A percentile compares a stretch with the other conserved stretches of the same genome.
phyloP scores from a whole-genome alignment of 2,329 filamentous ascomycete species.

The Penicillium aurantiogriseum region DNA sequence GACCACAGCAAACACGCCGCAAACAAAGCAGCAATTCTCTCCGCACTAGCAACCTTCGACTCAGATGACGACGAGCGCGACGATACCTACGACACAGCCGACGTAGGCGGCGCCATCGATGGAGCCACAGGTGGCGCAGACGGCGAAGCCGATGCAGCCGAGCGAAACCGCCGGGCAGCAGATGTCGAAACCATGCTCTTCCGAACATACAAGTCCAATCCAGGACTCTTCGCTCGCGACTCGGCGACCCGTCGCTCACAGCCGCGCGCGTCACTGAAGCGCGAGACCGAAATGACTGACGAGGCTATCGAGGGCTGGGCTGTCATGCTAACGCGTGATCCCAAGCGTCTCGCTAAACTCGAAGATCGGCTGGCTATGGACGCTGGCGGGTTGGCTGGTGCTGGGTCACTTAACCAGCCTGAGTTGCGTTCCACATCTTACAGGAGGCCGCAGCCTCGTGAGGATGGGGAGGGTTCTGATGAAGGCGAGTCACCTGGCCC shows the following conservation, averaged over 20 bases:
- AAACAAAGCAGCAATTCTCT: constrained; percentile 81
- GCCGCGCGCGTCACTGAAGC: constrained; percentile 63
- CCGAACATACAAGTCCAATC: constrained; percentile 64
- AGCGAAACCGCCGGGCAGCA: constrained; percentile 43
- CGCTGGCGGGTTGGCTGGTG: constrained; percentile 47
- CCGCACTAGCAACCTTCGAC: constrained; percentile 85
- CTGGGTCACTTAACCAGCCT: constrained; percentile 52
- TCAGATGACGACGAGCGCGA: constrained; percentile 94
- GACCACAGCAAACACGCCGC: constrained; percentile 62
- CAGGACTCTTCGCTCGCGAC: constrained; percentile 69
- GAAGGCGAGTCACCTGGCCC: constrained; percentile 41
- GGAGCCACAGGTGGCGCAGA: constrained; percentile 48
- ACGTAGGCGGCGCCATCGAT: constrained; percentile 87
- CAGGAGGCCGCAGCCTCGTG: constrained; percentile 38
- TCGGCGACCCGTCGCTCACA: constrained; percentile 65
- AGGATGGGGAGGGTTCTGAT: constrained; percentile 49
- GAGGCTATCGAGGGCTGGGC: constrained; percentile 94
- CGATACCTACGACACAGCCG: constrained; percentile 90
- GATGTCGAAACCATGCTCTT: constrained; percentile 69
- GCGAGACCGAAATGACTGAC: constrained; percentile 84
- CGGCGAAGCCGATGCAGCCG: constrained; percentile 54
- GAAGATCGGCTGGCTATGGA: constrained; percentile 69
- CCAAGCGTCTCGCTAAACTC: constrained; percentile 65
- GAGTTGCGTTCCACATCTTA: constrained; percentile 67
- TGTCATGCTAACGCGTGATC: constrained; percentile 75